These are phyloP conservation scores for Geotrichum klebahnii DNA, from an alignment of 1,139 yeast genomes.

Conservation along the genomic window DNA sequence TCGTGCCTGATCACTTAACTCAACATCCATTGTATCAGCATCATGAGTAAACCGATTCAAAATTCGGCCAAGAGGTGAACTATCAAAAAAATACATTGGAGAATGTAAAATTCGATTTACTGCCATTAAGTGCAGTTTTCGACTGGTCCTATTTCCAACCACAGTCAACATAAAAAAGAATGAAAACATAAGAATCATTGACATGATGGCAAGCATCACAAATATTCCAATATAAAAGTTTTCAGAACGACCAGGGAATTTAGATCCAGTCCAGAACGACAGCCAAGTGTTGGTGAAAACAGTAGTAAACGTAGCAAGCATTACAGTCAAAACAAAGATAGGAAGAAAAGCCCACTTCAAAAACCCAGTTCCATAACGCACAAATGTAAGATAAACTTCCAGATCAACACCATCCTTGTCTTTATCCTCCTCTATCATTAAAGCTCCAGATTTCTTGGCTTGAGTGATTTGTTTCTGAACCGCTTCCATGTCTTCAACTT, in stretches of 20 bases:
- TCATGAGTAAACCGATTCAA: conserved; percentile 76
- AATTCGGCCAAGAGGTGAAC: conserved; percentile 68
- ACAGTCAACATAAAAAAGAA: conserved; percentile 50
- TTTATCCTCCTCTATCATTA: conserved; percentile 50
- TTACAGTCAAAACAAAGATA: conserved; percentile 41
- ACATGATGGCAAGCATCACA: conserved; percentile 47
- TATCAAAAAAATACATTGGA: conserved; percentile 65
- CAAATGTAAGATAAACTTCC: conserved; percentile 49
- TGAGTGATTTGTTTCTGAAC: conserved; percentile 26
- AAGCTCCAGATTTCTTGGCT: conserved; percentile 26
- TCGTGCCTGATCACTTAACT: conserved; percentile 42
- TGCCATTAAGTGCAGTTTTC: conserved; percentile 46
- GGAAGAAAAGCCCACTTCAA: conserved; percentile 45
- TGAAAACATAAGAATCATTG: conserved; percentile 40
- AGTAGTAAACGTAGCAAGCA: conserved; percentile 55
- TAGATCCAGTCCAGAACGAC: conserved; percentile 71
- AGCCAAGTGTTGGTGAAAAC: conserved; percentile 77
- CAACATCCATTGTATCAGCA: conserved; percentile 79
- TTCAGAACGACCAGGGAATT: conserved; percentile 48
- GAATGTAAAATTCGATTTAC: conserved; percentile 63
- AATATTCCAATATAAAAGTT: conserved; percentile 71
- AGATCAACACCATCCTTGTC: conserved; percentile 49
- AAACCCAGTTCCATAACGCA: conserved; percentile 55
- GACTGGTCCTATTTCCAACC: conserved; percentile 46
- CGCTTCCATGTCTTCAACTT: conserved; percentile 29